Conservation (phyloP, 768 basidiomycete genomes). For the Collybiopsis confluens region DNA sequence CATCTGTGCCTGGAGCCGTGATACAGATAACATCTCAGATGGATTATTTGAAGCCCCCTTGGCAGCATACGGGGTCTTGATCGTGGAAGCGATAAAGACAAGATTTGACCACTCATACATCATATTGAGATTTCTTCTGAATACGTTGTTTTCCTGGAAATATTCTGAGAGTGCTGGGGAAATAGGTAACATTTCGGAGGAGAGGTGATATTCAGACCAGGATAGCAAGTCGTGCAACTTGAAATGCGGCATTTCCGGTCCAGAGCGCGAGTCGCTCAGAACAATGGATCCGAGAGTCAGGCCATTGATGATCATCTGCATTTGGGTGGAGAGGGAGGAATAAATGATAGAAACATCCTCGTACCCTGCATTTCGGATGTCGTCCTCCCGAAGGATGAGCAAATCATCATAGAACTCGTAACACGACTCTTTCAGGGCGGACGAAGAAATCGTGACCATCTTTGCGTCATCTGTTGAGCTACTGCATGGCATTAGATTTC, state of each 20-base stretch:
- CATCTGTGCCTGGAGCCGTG: slow-evolving; percentile 20
- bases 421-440: slow-evolving; percentile 54
- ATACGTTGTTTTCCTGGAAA: slow-evolving; percentile 42
- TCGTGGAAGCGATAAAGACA: slow-evolving; percentile 52
- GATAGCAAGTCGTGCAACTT: slow-evolving; percentile 53
- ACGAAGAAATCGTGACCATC: slow-evolving; percentile 49
- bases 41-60: slow-evolving; percentile 17
- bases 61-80: slow-evolving; percentile 46
- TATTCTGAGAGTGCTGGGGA: slow-evolving; percentile 52
- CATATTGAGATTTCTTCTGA: slow-evolving; percentile 39
- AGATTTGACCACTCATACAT: slow-evolving; percentile 70
- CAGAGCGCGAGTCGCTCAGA: slow-evolving; percentile 30
- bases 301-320: slow-evolving; percentile 65
- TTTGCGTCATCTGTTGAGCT: slow-evolving; percentile 32
- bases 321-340: slow-evolving; percentile 60
- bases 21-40: slow-evolving; percentile 44
- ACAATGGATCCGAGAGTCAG: slow-evolving; percentile 61
- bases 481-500: slow-evolving; percentile 35
- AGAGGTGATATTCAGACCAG: slow-evolving; percentile 48
- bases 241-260: slow-evolving; percentile 43
- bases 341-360: slow-evolving; percentile 69
- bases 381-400: slow-evolving; percentile 36
- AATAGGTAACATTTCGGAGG: slow-evolving; percentile 32
- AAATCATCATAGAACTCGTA: slow-evolving; percentile 45
- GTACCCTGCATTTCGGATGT: slow-evolving; percentile 44